These are phyloP conservation scores for Xanthoconium purpureum DNA, from an alignment of 768 basidiomycete genomes.

Conservation along the genomic window DNA sequence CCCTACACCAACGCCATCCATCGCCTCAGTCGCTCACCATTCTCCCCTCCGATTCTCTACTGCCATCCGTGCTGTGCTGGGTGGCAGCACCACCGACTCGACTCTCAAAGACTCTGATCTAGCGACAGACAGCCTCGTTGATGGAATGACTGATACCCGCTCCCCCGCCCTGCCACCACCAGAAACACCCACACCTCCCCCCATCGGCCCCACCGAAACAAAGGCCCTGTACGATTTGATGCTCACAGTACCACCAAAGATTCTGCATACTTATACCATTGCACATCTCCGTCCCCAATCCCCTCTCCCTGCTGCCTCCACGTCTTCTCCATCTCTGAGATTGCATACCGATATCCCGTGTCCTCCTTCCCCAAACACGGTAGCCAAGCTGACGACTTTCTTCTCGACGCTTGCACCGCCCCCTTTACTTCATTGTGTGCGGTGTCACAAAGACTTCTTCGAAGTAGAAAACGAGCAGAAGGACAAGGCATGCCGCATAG, in stretches of 20 bases:
- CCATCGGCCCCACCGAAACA: slow-evolving; percentile 42
- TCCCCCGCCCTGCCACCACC: slow-evolving; percentile 23
- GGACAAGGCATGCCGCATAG: slow-evolving; percentile 65
- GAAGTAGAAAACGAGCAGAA: slow-evolving; percentile 62
- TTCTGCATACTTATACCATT: slow-evolving; percentile 60
- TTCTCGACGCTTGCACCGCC: slow-evolving; percentile 64
- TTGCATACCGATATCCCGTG: slow-evolving; percentile 14
- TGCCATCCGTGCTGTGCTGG: slow-evolving; percentile 11
- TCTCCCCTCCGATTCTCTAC: slow-evolving; percentile 24
- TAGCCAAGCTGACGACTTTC: slow-evolving; percentile 52
- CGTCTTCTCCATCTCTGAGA: slow-evolving; percentile 12
- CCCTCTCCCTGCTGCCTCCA: neutral
- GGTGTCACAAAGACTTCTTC: slow-evolving; percentile 69
- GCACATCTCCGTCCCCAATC: slow-evolving; percentile 38
- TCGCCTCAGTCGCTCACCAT: slow-evolving; percentile 30
- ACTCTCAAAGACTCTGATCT: slow-evolving; percentile 18
- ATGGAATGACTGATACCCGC: slow-evolving; percentile 1
- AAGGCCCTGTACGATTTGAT: slow-evolving; percentile 49
- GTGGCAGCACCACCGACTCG: slow-evolving; percentile 22
- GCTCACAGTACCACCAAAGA: slow-evolving; percentile 61
- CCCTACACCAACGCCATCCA: slow-evolving; percentile 55
- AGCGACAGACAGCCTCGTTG: slow-evolving; percentile 4
- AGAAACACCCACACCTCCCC: slow-evolving; percentile 35
- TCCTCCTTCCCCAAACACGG: slow-evolving; percentile 35
- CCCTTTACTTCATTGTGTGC: slow-evolving; percentile 66